Base-by-base conservation (phyloP, 208 protist species). In the Acanthamoeba castellanii region DNA sequence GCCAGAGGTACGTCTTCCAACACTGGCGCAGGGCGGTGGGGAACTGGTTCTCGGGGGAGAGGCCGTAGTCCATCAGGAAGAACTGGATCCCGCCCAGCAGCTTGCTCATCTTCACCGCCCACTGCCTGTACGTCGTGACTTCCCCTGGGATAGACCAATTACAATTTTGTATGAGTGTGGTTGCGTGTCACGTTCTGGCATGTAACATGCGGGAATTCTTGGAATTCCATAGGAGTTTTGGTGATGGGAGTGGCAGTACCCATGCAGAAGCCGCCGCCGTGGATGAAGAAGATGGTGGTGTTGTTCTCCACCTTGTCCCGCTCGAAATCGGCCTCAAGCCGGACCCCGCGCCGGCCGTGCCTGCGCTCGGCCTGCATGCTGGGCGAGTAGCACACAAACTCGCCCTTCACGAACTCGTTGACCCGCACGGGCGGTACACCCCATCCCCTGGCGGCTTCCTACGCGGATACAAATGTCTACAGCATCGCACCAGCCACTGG, bases 1-100 rank as follows among this genome's bases (percentile, higher is more conserved):
- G 70, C 70, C 70, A 78, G 32, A 78, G 70, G 70, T 78, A 78
- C 5, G 70, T 78, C 70, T 78, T 78, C 70, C 70, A 78, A n/a
- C 70, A 78, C 70, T 78, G 70, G n/a, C 70, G 70, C 16, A 78
- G 70, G 30, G 70, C 70, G 1, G 30, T 78, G 16, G 70, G 70
- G 70, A 78, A 78, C 37, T 78, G 30, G 37, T 78, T 37, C 30
- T 78, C 70, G 70, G 70, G 70, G 1, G 70, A 78, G 7, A 34
- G n/a, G n/a, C 70, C 70, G 37, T 78, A 78, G 70, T 78, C 70
- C n/a, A 78, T 45, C 13, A 78, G 37, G 70, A 78, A 78, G 30
- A 78, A 78, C 70, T 78, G 70, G 37, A 78, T 78, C 22, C 70
- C 70, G 70, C 70, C 70, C 37, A 78, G 70, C 32, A 78, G 11